phyloP scores from a whole-genome alignment of 495 filamentous ascomycete genomes.

The Trichoderma orchidacearum region DNA sequence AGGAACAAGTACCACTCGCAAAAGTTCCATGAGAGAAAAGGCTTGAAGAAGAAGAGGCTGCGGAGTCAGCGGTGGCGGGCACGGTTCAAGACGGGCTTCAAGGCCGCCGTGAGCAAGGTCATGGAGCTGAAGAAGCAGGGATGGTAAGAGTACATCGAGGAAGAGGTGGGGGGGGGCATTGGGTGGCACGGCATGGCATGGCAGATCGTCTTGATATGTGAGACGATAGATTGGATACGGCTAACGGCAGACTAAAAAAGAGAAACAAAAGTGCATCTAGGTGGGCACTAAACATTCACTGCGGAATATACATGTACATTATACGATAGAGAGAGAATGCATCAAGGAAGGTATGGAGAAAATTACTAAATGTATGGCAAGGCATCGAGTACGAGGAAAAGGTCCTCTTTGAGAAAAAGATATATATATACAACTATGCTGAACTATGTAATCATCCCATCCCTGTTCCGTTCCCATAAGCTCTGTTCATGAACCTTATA shows the following conservation, averaged over 20 bases:
- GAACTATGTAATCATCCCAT: neutral
- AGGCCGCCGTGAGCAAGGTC: slow-evolving; percentile 41
- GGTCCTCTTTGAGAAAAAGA: too few relatives aligned
- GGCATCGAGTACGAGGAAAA: too few relatives aligned
- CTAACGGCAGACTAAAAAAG: too few relatives aligned
- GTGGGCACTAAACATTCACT: neutral
- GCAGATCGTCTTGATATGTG: too few relatives aligned
- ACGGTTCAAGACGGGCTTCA: slow-evolving; percentile 54
- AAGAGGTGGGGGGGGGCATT: neutral
- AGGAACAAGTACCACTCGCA: slow-evolving; percentile 33
- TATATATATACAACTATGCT: too few relatives aligned
- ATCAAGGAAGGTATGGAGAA: neutral
- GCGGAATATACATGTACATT: neutral
- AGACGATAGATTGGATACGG: neutral
- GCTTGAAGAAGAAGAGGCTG: slow-evolving; percentile 61
- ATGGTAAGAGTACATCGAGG: slow-evolving; percentile 46
- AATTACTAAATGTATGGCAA: too few relatives aligned
- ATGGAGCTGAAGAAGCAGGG: slow-evolving; percentile 56
- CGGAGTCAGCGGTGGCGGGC: slow-evolving; percentile 49
- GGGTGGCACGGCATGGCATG: too few relatives aligned
- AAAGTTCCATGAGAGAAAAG: slow-evolving; percentile 56
- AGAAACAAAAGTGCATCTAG: neutral
- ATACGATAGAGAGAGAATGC: neutral
- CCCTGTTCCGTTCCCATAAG: neutral
- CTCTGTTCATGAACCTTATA: neutral